Base-by-base conservation (phyloP, 257 asterid species). In the Fraxinus pennsylvanica region DNA sequence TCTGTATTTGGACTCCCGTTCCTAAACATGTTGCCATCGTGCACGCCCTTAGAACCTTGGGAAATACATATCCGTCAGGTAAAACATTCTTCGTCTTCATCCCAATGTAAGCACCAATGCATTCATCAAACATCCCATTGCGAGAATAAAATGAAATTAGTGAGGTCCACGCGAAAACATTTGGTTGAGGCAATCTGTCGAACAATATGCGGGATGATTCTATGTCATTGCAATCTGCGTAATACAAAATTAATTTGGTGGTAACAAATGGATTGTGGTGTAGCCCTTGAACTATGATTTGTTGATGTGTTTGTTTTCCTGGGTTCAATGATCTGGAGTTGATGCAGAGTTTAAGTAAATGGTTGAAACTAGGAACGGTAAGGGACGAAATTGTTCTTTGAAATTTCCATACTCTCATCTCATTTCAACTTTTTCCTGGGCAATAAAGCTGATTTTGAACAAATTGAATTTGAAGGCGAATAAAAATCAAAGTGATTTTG, bases 81-180 rank as follows among this genome's bases (percentile, higher is more conserved):
- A 70, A 72, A 66, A 78, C 76, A 19, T 86, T 81, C 21, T n/a
- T 25, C 3, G 19, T 32, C 81, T 87, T 87, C 90, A 84, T 84
- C 30, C 76, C 85, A 47, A 68, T 76, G 9, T 84, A 84, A 67
- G 79, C 47, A 5, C 33, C 74, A 0, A 87, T 32, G 41, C 88
- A 84, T 69, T 82, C 75, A n/a, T 68, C 19, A 54, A 82, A 52
- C 67, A 75, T 33, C n/a, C 79, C 77, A 9, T 84, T 80, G 30
- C 87, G 83, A 1, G 85, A 84, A 69, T 70, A 82, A 74, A 80
- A 82, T 21, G 88, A 78, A 13, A 87, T 63, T n/a, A 84, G 30
- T 1, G 90, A 74, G 0, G 90, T 87, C 84, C 86, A 84, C 0
- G 88, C 84, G 73, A 80, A 84, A 36, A 84, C 81, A 76, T 87